These are phyloP conservation scores for Hypoxylon sp. DNA, from an alignment of 2,329 filamentous ascomycete genomes.

Conservation along the genomic window DNA sequence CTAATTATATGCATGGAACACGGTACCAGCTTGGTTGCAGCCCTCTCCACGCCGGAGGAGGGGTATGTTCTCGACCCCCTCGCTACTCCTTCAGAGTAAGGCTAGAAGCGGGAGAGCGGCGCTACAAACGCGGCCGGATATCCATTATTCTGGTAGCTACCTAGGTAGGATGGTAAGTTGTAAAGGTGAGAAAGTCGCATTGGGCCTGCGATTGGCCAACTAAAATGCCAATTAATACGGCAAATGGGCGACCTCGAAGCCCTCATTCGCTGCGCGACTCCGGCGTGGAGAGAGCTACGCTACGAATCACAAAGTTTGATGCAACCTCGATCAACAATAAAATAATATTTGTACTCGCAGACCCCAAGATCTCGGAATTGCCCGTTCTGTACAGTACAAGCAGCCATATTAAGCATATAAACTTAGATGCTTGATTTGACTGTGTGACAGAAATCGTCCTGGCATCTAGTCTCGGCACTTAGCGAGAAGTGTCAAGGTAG, in stretches of 20 bases:
- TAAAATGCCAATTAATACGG: conserved; percentile 23
- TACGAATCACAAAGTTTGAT: conserved; percentile 27
- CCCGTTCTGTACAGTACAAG: not conserved
- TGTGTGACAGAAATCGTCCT: conserved; percentile 11
- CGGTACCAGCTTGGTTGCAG: not conserved
- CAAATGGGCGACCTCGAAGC: conserved; percentile 11
- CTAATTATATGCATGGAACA: conserved; percentile 10
- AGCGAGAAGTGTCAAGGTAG: conserved; percentile 27
- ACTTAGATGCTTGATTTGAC: not conserved
- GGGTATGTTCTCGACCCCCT: not conserved
- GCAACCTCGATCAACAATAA: conserved; percentile 14
- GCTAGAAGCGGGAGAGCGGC: conserved; percentile 5
- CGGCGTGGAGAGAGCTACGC: not conserved
- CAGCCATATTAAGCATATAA: not conserved
- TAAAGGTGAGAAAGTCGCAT: not conserved
- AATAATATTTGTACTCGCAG: no score
- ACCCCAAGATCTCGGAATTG: not conserved
- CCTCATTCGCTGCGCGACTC: conserved; percentile 21
- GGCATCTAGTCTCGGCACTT: conserved; percentile 11
- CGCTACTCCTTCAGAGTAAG: conserved; percentile 13
- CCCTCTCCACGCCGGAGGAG: not conserved
- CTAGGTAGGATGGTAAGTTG: conserved; percentile 24
- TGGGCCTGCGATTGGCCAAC: conserved; percentile 14
- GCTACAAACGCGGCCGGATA: not conserved
- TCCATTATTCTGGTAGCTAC: conserved; percentile 1